Conservation (phyloP, 106 monocot species). For the Apostasia shenzhenica region DNA sequence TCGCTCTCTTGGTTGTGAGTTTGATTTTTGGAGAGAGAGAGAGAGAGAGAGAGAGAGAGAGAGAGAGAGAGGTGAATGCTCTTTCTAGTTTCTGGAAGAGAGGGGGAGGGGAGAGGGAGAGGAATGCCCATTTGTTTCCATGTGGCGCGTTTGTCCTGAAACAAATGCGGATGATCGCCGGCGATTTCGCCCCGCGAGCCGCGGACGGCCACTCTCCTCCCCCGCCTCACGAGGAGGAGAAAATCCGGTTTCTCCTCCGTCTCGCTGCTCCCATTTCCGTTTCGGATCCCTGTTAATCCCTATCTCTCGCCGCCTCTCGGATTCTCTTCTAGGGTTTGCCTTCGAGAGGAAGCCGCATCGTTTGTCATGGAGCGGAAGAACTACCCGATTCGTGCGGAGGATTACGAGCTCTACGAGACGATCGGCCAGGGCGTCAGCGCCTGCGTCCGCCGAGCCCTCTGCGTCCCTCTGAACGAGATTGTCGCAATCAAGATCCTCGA, state of each 20-base stretch:
- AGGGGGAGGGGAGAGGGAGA: too few relatives aligned
- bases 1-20: too few relatives aligned
- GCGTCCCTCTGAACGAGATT: slow-evolving; percentile 52
- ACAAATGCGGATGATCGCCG: not conserved
- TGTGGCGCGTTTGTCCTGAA: slow-evolving; percentile 10
- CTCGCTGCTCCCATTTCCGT: slow-evolving; percentile 1
- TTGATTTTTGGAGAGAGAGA: too few relatives aligned
- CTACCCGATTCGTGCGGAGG: slow-evolving; percentile 56
- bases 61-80: too few relatives aligned
- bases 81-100: too few relatives aligned
- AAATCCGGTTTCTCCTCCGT: not conserved
- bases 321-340: slow-evolving; percentile 1
- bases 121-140: not conserved
- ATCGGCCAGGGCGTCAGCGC: slow-evolving; percentile 78
- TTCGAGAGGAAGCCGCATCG: not conserved
- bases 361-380: slow-evolving; percentile 30
- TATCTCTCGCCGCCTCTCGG: not conserved
- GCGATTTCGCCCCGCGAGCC: slow-evolving; percentile 8
- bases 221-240: slow-evolving; percentile 1
- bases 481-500: slow-evolving; percentile 84
- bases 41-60: too few relatives aligned
- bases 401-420: slow-evolving; percentile 67
- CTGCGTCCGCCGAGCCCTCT: slow-evolving; percentile 57
- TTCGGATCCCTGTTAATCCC: not conserved
- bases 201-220: slow-evolving; percentile 6